Conservation (phyloP, 805 yeast genomes). For the Candida ulmi region DNA sequence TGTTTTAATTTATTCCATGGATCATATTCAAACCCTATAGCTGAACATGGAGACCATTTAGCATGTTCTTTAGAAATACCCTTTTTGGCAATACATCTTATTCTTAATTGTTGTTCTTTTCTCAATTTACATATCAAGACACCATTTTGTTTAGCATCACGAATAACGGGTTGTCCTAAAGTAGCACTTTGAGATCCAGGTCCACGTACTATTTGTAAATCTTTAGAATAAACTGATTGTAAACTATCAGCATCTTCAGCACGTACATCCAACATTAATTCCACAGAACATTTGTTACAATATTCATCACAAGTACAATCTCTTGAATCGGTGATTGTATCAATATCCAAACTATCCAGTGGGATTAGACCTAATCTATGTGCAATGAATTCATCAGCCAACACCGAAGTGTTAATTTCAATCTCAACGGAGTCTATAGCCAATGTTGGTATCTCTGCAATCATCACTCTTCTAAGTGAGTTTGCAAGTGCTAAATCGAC, state of each 20-base stretch:
- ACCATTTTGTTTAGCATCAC: conserved; percentile 74
- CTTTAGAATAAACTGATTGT: conserved; percentile 86
- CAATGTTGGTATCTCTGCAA: conserved; percentile 94
- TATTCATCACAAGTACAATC: conserved; percentile 98
- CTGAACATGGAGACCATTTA: conserved; percentile 96
- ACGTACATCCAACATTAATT: conserved; percentile 76
- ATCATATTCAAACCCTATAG: conserved; percentile 94
- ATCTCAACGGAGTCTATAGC: conserved; percentile 96
- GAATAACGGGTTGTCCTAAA: conserved; percentile 81
- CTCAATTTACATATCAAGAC: conserved; percentile 87
- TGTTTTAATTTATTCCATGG: conserved; percentile 98
- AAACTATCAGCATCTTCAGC: conserved; percentile 83
- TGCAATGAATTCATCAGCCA: conserved; percentile 94
- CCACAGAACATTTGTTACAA: conserved; percentile 92
- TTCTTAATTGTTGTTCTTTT: conserved; percentile 83
- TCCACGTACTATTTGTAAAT: conserved; percentile 44
- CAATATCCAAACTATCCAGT: conserved; percentile 76
- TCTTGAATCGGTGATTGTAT: conserved; percentile 77
- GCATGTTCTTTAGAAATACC: conserved; percentile 98
- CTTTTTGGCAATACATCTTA: conserved; percentile 93
- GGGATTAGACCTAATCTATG: conserved; percentile 95
- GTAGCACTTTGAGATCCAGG: conserved; percentile 6
- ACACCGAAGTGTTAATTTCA: conserved; percentile 85
- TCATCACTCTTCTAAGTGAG: conserved; percentile 84
- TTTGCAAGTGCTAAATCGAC: conserved; percentile 90